Conservation (phyloP, 805 yeast species). For the Ogataea naganishii region DNA sequence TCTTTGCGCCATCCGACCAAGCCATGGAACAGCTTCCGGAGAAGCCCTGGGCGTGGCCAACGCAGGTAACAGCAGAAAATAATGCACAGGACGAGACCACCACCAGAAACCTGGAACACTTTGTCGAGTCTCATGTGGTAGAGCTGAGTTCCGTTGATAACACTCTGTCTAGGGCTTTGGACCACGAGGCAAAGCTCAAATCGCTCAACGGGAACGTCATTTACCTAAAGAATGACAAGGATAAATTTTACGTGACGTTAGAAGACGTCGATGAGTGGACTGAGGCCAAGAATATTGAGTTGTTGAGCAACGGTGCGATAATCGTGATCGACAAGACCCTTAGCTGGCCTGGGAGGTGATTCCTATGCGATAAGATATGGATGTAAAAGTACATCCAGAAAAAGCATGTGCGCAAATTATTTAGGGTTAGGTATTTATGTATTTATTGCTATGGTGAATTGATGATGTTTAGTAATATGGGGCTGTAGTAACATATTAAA, state of each 20-base stretch:
- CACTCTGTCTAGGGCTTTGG: slow-evolving; percentile 5
- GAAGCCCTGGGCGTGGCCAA: slow-evolving; percentile 85
- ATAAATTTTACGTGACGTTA: slow-evolving; percentile 24
- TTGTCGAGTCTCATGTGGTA: slow-evolving; percentile 58
- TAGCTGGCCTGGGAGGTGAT: slow-evolving; percentile 26
- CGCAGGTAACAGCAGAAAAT: slow-evolving; percentile 28
- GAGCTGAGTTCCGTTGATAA: slow-evolving; percentile 15
- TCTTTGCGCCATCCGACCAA: slow-evolving; percentile 64
- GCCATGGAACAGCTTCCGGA: slow-evolving; percentile 41
- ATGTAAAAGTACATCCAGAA: no score
- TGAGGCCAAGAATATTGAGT: slow-evolving; percentile 25
- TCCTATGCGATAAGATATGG: no score
- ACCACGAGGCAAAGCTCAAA: slow-evolving; percentile 21
- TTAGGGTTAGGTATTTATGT: no score
- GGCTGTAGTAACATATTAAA: no score
- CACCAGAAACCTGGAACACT: slow-evolving; percentile 42
- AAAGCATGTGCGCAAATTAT: no score
- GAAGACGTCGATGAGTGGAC: slow-evolving; percentile 26
- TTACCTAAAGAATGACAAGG: slow-evolving; percentile 26
- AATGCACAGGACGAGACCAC: slow-evolving; percentile 39
- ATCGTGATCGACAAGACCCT: slow-evolving; percentile 29
- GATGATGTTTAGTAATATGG: no score
- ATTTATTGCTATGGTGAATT: no score
- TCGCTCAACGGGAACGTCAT: slow-evolving; percentile 27
- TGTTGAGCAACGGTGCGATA: slow-evolving; percentile 37